A percentile compares a stretch with the other conserved stretches of the same genome.
These are phyloP conservation scores for Echium plantagineum DNA, from an alignment of 257 asterid species.

Conservation along the genomic window DNA sequence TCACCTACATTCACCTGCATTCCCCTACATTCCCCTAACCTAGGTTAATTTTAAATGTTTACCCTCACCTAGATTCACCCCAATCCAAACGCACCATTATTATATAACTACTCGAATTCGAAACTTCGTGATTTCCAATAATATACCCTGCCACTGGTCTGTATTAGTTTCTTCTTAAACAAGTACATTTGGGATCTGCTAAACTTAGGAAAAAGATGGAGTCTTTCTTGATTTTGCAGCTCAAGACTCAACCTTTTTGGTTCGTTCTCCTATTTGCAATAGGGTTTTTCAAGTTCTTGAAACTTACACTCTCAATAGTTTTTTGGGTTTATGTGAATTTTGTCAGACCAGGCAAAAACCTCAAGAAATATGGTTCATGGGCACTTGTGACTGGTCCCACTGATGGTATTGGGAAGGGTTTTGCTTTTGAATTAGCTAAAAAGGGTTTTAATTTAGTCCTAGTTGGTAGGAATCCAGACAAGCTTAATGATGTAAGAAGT, in stretches of 20 bases:
- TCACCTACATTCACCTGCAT: too few relatives aligned
- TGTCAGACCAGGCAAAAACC: conserved; percentile 74
- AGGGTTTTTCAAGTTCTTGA: conserved; percentile 38
- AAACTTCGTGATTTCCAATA: too few relatives aligned
- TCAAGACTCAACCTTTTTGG: conserved; percentile 75
- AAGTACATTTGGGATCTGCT: conserved; percentile 6
- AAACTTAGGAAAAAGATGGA: conserved; percentile 31
- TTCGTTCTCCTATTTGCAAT: conserved; percentile 42
- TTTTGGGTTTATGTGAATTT: conserved; percentile 64
- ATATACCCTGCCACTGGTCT: too few relatives aligned
- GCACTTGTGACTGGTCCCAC: conserved; percentile 92
- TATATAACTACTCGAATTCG: too few relatives aligned
- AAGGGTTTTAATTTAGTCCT: conserved; percentile 67
- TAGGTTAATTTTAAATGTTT: too few relatives aligned
- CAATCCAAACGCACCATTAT: too few relatives aligned
- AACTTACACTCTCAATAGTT: conserved; percentile 29
- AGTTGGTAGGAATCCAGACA: conserved; percentile 75
- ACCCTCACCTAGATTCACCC: too few relatives aligned
- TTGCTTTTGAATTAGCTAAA: conserved; percentile 72
- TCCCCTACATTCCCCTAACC: too few relatives aligned
- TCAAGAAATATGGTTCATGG: conserved; percentile 95
- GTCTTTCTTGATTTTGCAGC: conserved; percentile 40
- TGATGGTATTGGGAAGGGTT: conserved; percentile 90
- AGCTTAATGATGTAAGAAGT: conserved; percentile 55
- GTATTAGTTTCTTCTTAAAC: too few relatives aligned